Percentiles rank a stretch among this genome's conserved stretches.
phyloP scores from a whole-genome alignment of 345 rosid species.

The Leavenworthia alabamica region DNA sequence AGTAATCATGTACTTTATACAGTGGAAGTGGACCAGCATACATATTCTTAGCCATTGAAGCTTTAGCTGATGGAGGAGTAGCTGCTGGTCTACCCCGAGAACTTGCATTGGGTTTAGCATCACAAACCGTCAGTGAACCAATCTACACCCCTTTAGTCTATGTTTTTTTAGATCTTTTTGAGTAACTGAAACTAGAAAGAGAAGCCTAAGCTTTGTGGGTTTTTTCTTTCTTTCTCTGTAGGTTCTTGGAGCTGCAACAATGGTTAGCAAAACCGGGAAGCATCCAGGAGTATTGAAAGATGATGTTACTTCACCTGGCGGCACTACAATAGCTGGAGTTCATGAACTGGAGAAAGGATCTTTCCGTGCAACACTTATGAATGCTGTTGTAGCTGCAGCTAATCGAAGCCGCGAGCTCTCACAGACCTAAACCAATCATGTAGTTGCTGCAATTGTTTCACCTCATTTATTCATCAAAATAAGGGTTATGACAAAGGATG shows the following conservation, averaged over 20 bases:
- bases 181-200: background rate
- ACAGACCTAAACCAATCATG: slow-evolving; percentile 25
- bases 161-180: background rate
- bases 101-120: slow-evolving; percentile 73
- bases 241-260: slow-evolving; percentile 92
- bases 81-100: slow-evolving; percentile 96
- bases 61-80: slow-evolving; percentile 94
- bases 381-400: slow-evolving; percentile 85
- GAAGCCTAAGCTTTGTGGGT: background rate
- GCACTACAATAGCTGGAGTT: slow-evolving; percentile 83
- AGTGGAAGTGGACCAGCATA: slow-evolving; percentile 98
- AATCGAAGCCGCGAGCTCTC: slow-evolving; percentile 69
- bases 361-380: slow-evolving; percentile 73
- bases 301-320: slow-evolving; percentile 87
- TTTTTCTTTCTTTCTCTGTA: slow-evolving; percentile 18
- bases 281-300: slow-evolving; percentile 91
- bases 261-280: slow-evolving; percentile 68
- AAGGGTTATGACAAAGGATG: background rate
- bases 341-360: slow-evolving; percentile 89
- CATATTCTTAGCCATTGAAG: slow-evolving; percentile 81
- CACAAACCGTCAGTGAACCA: slow-evolving; percentile 63
- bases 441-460: background rate
- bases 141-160: background rate
- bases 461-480: slow-evolving; percentile 3
- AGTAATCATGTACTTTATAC: slow-evolving; percentile 8